Evolutionary conservation across 202 grass and related monocot species (phyloP).

Genomic region (Cymbopogon flexuosus): DNA sequence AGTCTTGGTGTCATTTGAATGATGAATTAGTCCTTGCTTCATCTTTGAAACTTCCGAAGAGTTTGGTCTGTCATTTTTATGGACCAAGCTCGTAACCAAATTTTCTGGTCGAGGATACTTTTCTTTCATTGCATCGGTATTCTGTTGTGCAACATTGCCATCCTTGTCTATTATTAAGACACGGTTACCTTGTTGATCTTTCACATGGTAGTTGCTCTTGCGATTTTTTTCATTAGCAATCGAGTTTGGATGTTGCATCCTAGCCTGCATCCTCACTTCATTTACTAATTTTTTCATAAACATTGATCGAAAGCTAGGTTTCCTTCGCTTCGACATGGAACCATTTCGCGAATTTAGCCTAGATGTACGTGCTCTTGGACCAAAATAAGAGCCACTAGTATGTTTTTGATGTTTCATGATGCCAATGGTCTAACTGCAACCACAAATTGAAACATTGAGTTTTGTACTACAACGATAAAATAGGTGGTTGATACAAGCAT

Average conservation of each 20-base stretch:
- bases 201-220: not conserved
- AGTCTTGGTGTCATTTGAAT: not conserved
- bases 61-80: not conserved
- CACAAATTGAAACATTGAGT: too few species aligned
- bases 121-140: not conserved
- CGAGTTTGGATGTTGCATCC: not conserved
- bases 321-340: not conserved
- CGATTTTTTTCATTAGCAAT: not conserved
- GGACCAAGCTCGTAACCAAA: not conserved
- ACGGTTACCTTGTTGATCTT: not conserved
- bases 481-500: too few species aligned
- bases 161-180: not conserved
- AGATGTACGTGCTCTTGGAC: not conserved
- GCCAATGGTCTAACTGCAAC: not conserved
- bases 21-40: not conserved
- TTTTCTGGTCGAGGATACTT: too few species aligned
- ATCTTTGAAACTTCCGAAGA: not conserved
- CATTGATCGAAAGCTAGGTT: not conserved
- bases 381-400: not conserved
- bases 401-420: not conserved
- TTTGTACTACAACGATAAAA: too few species aligned
- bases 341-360: not conserved
- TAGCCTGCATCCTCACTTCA: not conserved
- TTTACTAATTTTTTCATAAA: not conserved
- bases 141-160: not conserved